Evolutionary conservation across 1,284 basidiomycete genomes (phyloP).

Genomic region (Tremellales sp.): DNA sequence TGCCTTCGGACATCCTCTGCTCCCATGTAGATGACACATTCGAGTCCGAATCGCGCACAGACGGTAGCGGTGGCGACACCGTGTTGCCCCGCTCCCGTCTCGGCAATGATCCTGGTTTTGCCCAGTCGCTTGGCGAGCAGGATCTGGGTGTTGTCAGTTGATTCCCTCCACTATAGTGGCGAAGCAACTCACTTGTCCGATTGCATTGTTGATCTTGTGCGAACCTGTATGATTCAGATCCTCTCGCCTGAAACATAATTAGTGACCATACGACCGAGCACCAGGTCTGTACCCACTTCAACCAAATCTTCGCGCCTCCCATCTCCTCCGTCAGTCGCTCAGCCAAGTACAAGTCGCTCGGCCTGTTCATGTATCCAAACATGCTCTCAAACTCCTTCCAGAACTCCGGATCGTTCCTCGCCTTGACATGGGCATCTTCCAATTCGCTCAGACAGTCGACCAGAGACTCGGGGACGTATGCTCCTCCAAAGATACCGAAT

Average conservation of each 20-base stretch:
- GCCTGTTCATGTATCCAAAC: slow-evolving; percentile 86
- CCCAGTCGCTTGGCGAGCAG: slow-evolving; percentile 87
- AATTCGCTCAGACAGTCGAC: slow-evolving; percentile 88
- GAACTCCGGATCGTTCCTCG: slow-evolving; percentile 83
- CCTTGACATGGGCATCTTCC: slow-evolving; percentile 82
- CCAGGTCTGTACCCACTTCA: slow-evolving; percentile 63
- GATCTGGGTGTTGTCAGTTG: slow-evolving; percentile 55
- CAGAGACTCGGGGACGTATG: slow-evolving; percentile 93
- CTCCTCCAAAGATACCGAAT: slow-evolving; percentile 94
- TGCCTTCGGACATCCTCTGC: slow-evolving; percentile 96
- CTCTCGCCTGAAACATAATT: slow-evolving; percentile 39
- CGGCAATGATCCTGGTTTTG: slow-evolving; percentile 95
- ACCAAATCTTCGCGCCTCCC: slow-evolving; percentile 92
- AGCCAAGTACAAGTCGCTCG: slow-evolving; percentile 67
- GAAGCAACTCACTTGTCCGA: slow-evolving; percentile 64
- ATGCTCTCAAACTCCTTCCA: slow-evolving; percentile 87
- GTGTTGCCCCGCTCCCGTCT: slow-evolving; percentile 98
- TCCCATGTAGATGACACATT: slow-evolving; percentile 98
- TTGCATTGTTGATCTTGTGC: slow-evolving; percentile 95
- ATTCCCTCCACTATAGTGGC: slow-evolving; percentile 6
- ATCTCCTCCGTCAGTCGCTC: slow-evolving; percentile 69
- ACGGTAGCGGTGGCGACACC: slow-evolving; percentile 98
- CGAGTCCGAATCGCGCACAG: slow-evolving; percentile 91
- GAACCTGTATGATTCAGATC: slow-evolving; percentile 86
- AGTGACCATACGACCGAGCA: slow-evolving; percentile 11